Base-by-base conservation (phyloP, 331 rosid species). In the Cydonia oblonga region DNA sequence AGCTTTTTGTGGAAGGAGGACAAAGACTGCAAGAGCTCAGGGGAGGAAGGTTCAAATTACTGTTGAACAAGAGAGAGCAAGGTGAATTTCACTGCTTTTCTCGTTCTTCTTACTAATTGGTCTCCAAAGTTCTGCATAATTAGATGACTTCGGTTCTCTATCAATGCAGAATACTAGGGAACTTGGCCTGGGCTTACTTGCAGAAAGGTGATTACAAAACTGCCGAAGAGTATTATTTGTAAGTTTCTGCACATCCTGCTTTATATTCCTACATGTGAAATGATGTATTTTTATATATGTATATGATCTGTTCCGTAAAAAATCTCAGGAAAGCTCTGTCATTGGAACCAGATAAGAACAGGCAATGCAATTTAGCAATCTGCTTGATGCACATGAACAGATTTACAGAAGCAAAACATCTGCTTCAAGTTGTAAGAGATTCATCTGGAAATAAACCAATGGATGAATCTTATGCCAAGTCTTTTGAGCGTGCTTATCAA, bases 131-230 rank as follows among this genome's bases (percentile, higher is more conserved):
- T 20, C 22, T 28, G 66, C 29, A 33, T 33, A 32, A 32, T 63
- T 33, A 29, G 18, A 63, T 35, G 23, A 76, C 73, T 42, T 65
- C 28, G 49, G 24, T 54, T 29, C 54, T 77, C 56, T 53, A 23
- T 68, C 18, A 44, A 69, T 64, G 65, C 74, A 92, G 98, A 81
- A 86, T 93, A 75, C 69, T 93, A 2, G 98, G 98, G 35, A 93
- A 93, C 86, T 82, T 91, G 82, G 98, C 97, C 35, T 93, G 97
- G 97, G 98, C 98, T 70, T 93, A 85, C 83, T 64, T 91, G 90
- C 97, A 89, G 78, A 89, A 84, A 74, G 83, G 78, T 26, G 89
- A 91, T 61, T 86, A 87, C 72, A 73, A 61, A 70, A 51, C 73
- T 24, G 90, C 97, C 5, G 97, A 91, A 83, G 96, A 89, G 66